Conservation (phyloP, 2,329 filamentous ascomycete genomes). For the Diaporthe destruens region DNA sequence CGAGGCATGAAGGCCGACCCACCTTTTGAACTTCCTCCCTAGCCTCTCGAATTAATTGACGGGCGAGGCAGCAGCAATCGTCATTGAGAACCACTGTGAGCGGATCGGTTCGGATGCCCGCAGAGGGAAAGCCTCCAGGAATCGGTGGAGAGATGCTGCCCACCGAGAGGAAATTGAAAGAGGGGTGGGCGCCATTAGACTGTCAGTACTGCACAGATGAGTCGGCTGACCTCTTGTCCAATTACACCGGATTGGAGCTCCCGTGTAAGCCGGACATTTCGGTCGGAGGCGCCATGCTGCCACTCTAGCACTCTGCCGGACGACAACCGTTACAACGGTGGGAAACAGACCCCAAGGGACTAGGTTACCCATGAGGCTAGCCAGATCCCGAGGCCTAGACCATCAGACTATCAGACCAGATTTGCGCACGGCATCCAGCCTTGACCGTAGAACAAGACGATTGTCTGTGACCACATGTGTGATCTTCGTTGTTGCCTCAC, state of each 20-base stretch:
- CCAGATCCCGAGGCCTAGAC: constrained; percentile 4
- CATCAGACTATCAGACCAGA: constrained; percentile 4
- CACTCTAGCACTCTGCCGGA: constrained; percentile 26
- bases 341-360: not conserved
- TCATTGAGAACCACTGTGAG: not conserved
- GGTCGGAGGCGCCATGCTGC: constrained; percentile 26
- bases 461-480: too few species aligned
- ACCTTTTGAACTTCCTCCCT: constrained; percentile 8
- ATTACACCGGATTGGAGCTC: not conserved
- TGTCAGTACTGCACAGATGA: not conserved
- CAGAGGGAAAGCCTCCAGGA: not conserved
- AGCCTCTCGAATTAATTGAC: not conserved
- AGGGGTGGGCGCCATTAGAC: constrained; percentile 6
- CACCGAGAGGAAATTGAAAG: too few species aligned
- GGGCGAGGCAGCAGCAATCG: constrained; percentile 6
- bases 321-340: constrained; percentile 25
- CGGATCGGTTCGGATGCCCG: constrained; percentile 6
- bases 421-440: not conserved
- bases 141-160: not conserved
- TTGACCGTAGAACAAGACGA: not conserved
- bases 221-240: constrained; percentile 24
- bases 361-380: constrained; percentile 10
- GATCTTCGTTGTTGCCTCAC: not conserved
- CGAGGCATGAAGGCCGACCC: constrained; percentile 38
- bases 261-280: constrained; percentile 14